These are phyloP conservation scores for Panaeolus cyanescens DNA, from an alignment of 768 basidiomycete genomes.

Conservation along the genomic window DNA sequence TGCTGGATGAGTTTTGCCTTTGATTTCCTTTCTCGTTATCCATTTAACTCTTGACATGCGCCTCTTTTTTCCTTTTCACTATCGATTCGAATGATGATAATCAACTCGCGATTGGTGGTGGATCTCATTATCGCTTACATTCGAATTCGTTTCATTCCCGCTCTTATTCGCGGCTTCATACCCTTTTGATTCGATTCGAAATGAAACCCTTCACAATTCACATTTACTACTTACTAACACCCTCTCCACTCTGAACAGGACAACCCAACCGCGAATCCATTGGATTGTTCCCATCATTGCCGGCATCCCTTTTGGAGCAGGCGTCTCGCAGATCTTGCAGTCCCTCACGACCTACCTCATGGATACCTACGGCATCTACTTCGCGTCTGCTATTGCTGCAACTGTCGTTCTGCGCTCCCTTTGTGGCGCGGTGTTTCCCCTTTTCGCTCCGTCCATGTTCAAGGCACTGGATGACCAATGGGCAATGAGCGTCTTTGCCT, in stretches of 20 bases:
- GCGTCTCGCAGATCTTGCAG: slow-evolving; percentile 66
- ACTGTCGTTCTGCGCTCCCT: slow-evolving; percentile 67
- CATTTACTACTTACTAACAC: slow-evolving; percentile 1
- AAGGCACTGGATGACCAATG: slow-evolving; percentile 51
- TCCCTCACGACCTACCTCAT: slow-evolving; percentile 71
- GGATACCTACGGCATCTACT: slow-evolving; percentile 68
- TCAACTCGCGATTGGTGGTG: background rate
- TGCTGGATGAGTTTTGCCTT: background rate
- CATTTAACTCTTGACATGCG: background rate
- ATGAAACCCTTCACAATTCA: background rate
- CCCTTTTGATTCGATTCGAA: background rate
- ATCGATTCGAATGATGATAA: background rate
- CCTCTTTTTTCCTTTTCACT: no score
- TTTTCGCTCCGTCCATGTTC: slow-evolving; percentile 58
- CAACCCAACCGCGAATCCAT: slow-evolving; percentile 50
- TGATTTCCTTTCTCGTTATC: no score
- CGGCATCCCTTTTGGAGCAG: slow-evolving; percentile 66
- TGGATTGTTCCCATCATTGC: slow-evolving; percentile 72
- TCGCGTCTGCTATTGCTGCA: slow-evolving; percentile 68
- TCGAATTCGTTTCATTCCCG: background rate
- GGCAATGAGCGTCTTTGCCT: slow-evolving; percentile 58
- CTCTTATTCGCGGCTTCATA: background rate
- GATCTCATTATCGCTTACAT: background rate
- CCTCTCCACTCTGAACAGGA: slow-evolving; percentile 35
- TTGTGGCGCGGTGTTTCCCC: slow-evolving; percentile 64